Base-by-base conservation (phyloP, 2,329 filamentous ascomycete species). In the Hirsutella minnesotensis region DNA sequence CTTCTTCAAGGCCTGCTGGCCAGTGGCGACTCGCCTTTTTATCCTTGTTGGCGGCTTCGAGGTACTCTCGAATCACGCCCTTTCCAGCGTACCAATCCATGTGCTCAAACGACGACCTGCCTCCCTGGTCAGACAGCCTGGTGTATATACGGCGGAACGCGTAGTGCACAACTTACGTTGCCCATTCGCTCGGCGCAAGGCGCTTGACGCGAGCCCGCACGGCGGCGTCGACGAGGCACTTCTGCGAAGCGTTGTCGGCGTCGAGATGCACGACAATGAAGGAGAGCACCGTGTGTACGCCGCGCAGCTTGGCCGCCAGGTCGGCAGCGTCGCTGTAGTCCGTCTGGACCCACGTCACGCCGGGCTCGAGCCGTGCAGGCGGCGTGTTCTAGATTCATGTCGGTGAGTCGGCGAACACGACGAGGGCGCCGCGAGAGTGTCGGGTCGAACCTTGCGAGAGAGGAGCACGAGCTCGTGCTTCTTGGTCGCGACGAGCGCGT, bases 111-210 rank as follows among this genome's bases (percentile, higher is more conserved):
- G 35, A 38, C 21, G 20, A 44, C 18, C 30, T 31, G 18, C 18
- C 15, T 9, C 24, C 7, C 3, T 4, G 15, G n/a, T 34, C 8
- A 34, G 33, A n/a, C n/a, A n/a, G n/a, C n/a, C n/a, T n/a, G n/a
- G n/a, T n/a, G n/a, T n/a, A n/a, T n/a, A n/a, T n/a, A n/a, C n/a
- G n/a, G n/a, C n/a, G n/a, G n/a, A n/a, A n/a, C n/a, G 12, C 24
- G 12, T 27, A 12, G 24, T 27, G 7, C 7, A 7, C 24, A 12
- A 27, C 24, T 7, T 27, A 70, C 68, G 57, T 58, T 19, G 54
- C 60, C 47, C 70, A 83, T 49, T 84, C 80, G 30, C 73, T 75
- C 1, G 77, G 75, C 12, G 81, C 63, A 58, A 79, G 78, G 5
- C 75, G 66, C 51, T 76, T 70, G 5, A 82, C 75, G 1, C 75